Base-by-base conservation (phyloP, 1,139 yeast species). In the Saccharomyces hybrid region DNA sequence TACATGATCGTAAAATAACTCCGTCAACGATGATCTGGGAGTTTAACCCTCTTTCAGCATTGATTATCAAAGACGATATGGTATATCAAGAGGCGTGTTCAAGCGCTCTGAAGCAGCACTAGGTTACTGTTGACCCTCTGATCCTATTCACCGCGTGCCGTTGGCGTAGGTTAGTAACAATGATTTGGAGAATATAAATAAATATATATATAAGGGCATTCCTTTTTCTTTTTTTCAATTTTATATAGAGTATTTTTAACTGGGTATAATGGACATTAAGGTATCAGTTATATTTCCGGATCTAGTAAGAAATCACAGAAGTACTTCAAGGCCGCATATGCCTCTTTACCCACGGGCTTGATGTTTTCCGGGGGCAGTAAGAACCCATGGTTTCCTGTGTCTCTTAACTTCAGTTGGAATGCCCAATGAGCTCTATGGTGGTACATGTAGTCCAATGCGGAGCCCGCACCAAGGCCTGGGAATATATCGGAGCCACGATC, bases 391-490 rank as follows among this genome's bases (percentile, higher is more conserved):
- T 81, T 79, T 1, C 96, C 96, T 23, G 86, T 81, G 68, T 88
- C 96, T 63, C 97, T 78, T 57, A 89, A 75, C 69, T 88, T 87
- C 57, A 88, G 72, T 64, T 87, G 95, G 72, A 83, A 86, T 1
- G 96, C 95, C 90, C 93, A 88, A 64, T 76, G 81, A 0, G 95
- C 95, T 57, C 83, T 79, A 64, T 84, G 79, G 68, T 86, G 89
- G 67, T 88, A 88, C 93, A 88, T 86, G 68, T 77, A 88, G 66
- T 88, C 96, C 64, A 89, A 76, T 1, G 88, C 85, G 9, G 90
- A 81, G 3, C 97, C 97, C 2, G 91, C 78, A 4, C 95, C 93
- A 66, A 84, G 74, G 42, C 84, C 88, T 1, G 95, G 93, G 20
- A 81, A 65, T 56, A 86, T 69, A 67, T 86, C 93, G 9, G 82